phyloP scores from a whole-genome alignment of 345 rosid species.

The Dovyalis caffra region DNA sequence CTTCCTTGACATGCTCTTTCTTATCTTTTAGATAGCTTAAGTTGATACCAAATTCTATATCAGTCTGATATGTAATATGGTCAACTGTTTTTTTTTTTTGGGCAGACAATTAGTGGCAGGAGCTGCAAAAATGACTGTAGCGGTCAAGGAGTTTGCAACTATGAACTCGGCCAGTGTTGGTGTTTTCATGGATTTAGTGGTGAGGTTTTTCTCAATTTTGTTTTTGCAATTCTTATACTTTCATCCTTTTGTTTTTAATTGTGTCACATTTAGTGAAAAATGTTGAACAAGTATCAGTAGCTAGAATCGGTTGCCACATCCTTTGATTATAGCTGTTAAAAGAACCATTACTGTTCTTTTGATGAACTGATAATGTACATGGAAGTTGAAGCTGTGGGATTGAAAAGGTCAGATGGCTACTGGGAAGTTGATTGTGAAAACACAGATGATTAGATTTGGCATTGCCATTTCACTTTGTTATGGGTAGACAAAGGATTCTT shows the following conservation, averaged over 20 bases:
- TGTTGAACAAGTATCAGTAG: neutral
- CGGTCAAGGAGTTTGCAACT: conserved; percentile 88
- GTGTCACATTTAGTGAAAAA: neutral
- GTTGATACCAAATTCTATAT: neutral
- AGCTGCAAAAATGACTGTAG: conserved; percentile 66
- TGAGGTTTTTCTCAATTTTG: conserved; percentile 24
- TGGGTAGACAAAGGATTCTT: neutral
- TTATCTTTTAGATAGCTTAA: neutral
- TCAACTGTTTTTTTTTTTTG: conserved; percentile 18
- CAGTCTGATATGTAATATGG: neutral
- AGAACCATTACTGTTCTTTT: neutral
- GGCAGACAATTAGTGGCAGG: conserved; percentile 72
- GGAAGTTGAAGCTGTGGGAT: neutral
- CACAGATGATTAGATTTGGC: too few species aligned
- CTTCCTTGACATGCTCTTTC: neutral
- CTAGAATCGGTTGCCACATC: neutral
- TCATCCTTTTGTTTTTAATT: neutral
- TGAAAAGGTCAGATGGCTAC: neutral
- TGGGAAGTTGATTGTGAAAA: too few species aligned
- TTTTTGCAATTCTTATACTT: neutral
- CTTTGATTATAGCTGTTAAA: neutral
- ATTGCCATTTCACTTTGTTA: neutral
- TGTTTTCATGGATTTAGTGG: conserved; percentile 92
- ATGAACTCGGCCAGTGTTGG: conserved; percentile 69
- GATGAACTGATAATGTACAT: neutral